Percentiles rank a stretch among this genome's conserved stretches.
Evolutionary conservation across 2,329 filamentous ascomycete species (phyloP).

Genomic region (Monilinia fructigena): DNA sequence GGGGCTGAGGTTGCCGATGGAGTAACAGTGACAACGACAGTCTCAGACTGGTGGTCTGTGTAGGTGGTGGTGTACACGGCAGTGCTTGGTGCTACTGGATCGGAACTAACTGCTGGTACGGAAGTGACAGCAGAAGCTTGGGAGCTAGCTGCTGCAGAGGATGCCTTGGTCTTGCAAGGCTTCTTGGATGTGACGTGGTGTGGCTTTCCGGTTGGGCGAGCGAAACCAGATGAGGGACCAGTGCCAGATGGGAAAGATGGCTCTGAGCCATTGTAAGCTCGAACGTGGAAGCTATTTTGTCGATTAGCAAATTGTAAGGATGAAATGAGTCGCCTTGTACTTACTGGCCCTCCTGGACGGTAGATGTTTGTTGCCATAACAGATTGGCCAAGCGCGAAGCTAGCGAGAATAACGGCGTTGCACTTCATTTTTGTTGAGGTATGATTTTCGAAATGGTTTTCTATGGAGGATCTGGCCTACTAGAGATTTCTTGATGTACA

Average conservation of each 20-base stretch:
- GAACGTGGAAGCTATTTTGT: conserved; percentile 5
- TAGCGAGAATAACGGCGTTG: conserved; percentile 21
- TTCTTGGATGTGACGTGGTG: conserved; percentile 10
- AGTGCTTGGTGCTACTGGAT: not conserved
- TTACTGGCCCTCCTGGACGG: conserved; percentile 19
- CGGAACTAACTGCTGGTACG: not conserved
- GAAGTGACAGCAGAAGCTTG: conserved; percentile 1
- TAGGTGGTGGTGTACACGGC: no score
- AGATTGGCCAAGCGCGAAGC: conserved; percentile 22
- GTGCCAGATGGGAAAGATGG: conserved; percentile 8
- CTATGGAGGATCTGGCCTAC: conserved; percentile 15
- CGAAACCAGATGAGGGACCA: conserved; percentile 4
- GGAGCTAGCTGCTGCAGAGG: conserved; percentile 10
- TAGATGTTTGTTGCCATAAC: conserved; percentile 20
- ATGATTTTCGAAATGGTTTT: conserved; percentile 1
- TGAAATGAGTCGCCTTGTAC: not conserved
- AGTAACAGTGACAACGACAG: conserved; percentile 6
- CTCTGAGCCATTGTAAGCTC: conserved; percentile 6
- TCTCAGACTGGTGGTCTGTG: no score
- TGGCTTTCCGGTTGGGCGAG: conserved; percentile 4
- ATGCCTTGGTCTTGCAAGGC: conserved; percentile 16
- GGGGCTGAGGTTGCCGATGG: conserved; percentile 12
- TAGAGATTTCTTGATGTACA: conserved; percentile 13
- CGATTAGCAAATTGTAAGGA: not conserved
- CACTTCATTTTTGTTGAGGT: conserved; percentile 19